Evolutionary conservation across 1,284 basidiomycete genomes (phyloP).

Genomic region (Boletus holoroseus): DNA sequence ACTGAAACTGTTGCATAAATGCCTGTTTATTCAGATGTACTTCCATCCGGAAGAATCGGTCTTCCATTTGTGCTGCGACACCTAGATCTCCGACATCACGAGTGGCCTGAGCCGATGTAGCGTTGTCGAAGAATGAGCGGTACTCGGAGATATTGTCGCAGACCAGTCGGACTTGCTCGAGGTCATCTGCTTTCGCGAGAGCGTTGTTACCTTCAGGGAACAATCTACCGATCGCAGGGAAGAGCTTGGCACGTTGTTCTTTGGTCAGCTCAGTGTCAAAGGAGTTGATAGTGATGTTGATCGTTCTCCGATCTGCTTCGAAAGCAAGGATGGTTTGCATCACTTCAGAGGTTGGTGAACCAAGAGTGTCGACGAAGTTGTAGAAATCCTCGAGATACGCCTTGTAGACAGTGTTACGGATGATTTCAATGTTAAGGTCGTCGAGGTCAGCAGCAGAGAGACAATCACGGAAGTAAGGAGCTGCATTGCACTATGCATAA

Average conservation of each 20-base stretch:
- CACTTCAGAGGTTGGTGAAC: constrained; percentile 80
- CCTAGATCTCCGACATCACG: constrained; percentile 48
- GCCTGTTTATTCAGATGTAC: constrained; percentile 91
- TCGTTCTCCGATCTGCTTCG: constrained; percentile 93
- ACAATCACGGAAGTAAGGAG: constrained; percentile 96
- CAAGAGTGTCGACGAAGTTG: constrained; percentile 74
- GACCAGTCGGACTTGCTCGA: constrained; percentile 87
- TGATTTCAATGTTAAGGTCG: constrained; percentile 99
- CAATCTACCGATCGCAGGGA: constrained; percentile 89
- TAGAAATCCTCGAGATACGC: constrained; percentile 98
- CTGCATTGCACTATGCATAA: constrained; percentile 40
- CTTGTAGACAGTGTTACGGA: constrained; percentile 99
- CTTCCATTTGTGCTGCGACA: constrained; percentile 74
- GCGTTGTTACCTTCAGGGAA: constrained; percentile 96
- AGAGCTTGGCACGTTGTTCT: constrained; percentile 93
- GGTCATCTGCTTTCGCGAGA: constrained; percentile 90
- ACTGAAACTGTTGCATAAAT: constrained; percentile 94
- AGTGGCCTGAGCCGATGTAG: constrained; percentile 35
- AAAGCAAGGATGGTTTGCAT: constrained; percentile 91
- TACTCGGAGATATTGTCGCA: constrained; percentile 91
- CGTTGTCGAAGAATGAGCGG: constrained; percentile 79
- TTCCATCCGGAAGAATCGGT: constrained; percentile 93
- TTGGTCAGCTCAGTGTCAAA: constrained; percentile 94
- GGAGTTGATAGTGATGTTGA: constrained; percentile 99
- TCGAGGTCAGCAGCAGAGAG: constrained; percentile 94